Evolutionary conservation across 306 rosid genomes (phyloP).

Genomic region (Cicer cuneatum): DNA sequence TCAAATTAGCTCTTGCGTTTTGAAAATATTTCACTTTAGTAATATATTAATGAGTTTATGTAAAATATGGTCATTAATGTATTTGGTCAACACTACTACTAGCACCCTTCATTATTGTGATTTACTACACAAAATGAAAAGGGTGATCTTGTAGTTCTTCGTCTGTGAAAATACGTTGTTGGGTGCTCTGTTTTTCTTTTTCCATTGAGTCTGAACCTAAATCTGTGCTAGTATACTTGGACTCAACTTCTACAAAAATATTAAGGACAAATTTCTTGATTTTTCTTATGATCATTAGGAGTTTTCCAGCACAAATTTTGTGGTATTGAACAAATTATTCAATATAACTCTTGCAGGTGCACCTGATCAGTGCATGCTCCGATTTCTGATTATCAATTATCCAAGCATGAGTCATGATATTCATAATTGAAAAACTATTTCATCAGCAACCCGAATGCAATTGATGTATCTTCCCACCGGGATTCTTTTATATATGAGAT

Average conservation of each 20-base stretch:
- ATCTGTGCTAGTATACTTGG: too few species aligned
- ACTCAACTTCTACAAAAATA: constrained; percentile 12
- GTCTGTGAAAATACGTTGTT: too few species aligned
- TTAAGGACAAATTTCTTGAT: neutral
- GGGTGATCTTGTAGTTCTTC: too few species aligned
- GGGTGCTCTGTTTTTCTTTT: too few species aligned
- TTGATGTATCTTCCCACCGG: neutral
- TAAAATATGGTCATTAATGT: too few species aligned
- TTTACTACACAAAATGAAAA: too few species aligned
- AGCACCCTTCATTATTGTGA: too few species aligned
- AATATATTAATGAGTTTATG: too few species aligned
- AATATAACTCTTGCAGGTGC: constrained; percentile 32
- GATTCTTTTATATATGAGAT: constrained; percentile 24
- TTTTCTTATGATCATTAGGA: constrained; percentile 3
- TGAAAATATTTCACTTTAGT: too few species aligned
- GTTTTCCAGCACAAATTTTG: constrained; percentile 14
- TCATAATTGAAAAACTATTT: constrained; percentile 23
- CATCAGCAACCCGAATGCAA: constrained; percentile 1
- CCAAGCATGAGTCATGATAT: constrained; percentile 5
- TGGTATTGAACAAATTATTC: neutral
- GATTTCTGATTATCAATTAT: constrained; percentile 25
- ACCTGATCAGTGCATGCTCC: constrained; percentile 21
- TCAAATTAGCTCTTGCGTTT: too few species aligned
- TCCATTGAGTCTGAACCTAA: too few species aligned
- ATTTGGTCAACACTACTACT: too few species aligned